phyloP scores from a whole-genome alignment of 139 green algal genomes.

The Parachlorella kessleri region DNA sequence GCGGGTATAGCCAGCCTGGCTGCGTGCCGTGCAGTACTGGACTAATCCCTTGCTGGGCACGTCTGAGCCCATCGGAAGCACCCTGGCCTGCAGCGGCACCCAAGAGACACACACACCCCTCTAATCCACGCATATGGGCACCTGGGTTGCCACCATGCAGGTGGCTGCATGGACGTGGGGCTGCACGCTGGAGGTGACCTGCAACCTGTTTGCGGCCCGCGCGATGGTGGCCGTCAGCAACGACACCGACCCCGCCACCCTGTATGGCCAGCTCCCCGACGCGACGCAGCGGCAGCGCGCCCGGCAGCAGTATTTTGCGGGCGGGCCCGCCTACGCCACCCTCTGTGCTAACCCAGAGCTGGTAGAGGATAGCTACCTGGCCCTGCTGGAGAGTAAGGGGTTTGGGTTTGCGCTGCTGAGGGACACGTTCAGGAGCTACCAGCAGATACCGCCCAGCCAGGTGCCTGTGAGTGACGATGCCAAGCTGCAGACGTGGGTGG shows the following conservation, averaged over 20 bases:
- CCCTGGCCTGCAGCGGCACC: too few relatives aligned
- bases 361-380: neutral
- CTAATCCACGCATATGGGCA: too few relatives aligned
- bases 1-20: too few relatives aligned
- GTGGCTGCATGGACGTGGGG: neutral
- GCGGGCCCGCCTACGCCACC: neutral
- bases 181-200: too few relatives aligned
- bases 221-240: neutral
- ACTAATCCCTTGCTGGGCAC: too few relatives aligned
- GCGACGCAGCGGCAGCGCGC: neutral
- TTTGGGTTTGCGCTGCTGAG: neutral
- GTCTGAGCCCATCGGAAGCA: too few relatives aligned
- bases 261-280: neutral
- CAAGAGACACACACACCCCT: too few relatives aligned
- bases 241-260: neutral
- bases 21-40: too few relatives aligned
- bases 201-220: neutral
- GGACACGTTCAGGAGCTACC: neutral
- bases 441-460: neutral
- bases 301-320: neutral
- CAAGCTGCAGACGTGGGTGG: neutral
- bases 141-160: too few relatives aligned
- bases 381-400: neutral
- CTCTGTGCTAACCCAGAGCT: neutral
- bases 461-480: neutral